Base-by-base conservation (phyloP, 345 rosid genomes). In the Bruguiera gymnorhiza region DNA sequence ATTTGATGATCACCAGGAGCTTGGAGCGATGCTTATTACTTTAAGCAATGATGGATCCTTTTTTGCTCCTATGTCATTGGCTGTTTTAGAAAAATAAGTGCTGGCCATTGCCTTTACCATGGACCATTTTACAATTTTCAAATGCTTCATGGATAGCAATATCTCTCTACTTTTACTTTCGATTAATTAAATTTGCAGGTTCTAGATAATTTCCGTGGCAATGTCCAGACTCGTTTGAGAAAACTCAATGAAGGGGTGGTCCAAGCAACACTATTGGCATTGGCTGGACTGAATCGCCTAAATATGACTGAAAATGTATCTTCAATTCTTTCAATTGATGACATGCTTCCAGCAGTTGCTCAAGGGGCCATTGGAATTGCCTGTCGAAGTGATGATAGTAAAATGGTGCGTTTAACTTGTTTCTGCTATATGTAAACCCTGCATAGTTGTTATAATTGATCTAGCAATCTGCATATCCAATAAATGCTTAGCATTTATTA, bases 331-430 rank as follows among this genome's bases (percentile, higher is more conserved):
- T 74, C 98, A 31, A 79, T 92, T 1, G 89, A 92, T 64, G 97
- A 92, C 67, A 95, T 95, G 98, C 98, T 95, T 72, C 99, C 99
- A 11, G 99, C 99, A 54, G 99, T 95, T 86, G 99, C 99, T 68
- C 99, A 95, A 78, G 99, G 99, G 29, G 99, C 99, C 9, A 95
- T 95, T 62, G 99, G 99, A 70, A 92, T 95, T 73, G 98, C 99
- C 36, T 92, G 99, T 76, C 83, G 97, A 79, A 87, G 71, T 31
- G 75, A 79, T 75, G 94, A 95, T 57, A 88, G 87, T 62, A 95
- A 84, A 86, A 95, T 92, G 96, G 99, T 95, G 72, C 39, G 76
- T 66, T 60, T 53, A 62, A 21, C 26, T 73, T 57, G 26, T 31
- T 6, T 66, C 5, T 48, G 18, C 29, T 43, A 20, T 39, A 21